Base-by-base conservation (phyloP, 306 rosid species). In the Vicia faba region DNA sequence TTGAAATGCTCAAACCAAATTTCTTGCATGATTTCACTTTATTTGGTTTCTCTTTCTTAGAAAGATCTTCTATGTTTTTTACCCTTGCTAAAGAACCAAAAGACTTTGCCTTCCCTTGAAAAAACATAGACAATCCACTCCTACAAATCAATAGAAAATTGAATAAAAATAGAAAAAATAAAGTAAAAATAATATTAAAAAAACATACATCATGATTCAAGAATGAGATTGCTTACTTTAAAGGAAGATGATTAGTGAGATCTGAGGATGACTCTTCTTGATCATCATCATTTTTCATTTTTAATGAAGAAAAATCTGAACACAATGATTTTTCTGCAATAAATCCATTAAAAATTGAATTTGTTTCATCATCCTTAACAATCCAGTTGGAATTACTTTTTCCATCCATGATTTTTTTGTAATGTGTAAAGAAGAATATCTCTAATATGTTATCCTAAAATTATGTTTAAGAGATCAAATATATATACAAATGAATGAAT, bases 71-170 rank as follows among this genome's bases (percentile, higher is more conserved):
- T 41, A 84, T 71, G 74, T 79, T 83, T 58, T 71, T 62, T 8
- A 76, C 91, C 51, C 85, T 79, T 5, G 76, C 84, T 62, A 87
- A 71, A 40, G 84, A 86, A 48, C 82, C 77, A 78, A 81, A 89
- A 18, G 98, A 89, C 39, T 87, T 81, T 0, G 96, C 73, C 75
- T 87, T 87, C 39, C 98, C 96, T 79, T 92, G 51, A 72, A 87
- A 92, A 41, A 56, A 83, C 75, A 66, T 86, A 0, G 98, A 92
- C 28, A 92, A 40, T 2, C 98, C 96, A 78, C 89, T 92, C 87
- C 98, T 92, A 83, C 83, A 82, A n/a, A 70, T 25, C 20, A 8
- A 59, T 46, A 3, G 29, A 26, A 26, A 26, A 26, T 26, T 26
- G 3, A 26, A 26, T 26, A 26, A 26, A 26, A 20, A 2, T 20